Base-by-base conservation (phyloP, 1,139 yeast species). In the Taiozyma sp. region DNA sequence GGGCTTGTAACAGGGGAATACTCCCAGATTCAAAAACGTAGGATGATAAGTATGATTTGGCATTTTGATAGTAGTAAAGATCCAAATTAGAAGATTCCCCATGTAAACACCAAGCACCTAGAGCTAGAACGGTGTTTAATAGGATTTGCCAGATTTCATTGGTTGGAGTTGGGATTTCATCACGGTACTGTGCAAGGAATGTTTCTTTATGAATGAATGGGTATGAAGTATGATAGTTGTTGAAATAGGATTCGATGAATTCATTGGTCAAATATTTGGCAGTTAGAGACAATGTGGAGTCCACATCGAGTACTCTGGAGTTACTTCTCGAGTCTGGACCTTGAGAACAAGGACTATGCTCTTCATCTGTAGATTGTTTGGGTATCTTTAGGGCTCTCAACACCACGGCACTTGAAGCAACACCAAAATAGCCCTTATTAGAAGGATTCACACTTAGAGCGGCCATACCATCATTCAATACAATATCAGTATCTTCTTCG, bases 21-120 rank as follows among this genome's bases (percentile, higher is more conserved):
- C 80, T 79, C 4, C 88, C 88, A 46, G 77, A 69, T 60, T 79
- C 84, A 60, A 76, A 75, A 16, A 75, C 75, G 51, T 65, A 68
- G 24, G 61, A 67, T 42, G 63, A 66, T 43, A 77, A 54, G 49
- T 68, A 66, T 8, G 69, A 63, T 59, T 77, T 76, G 14, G 83
- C 81, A 49, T 76, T 69, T 50, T 74, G 74, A 58, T 80, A 82
- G 54, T 79, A 81, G 42, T 74, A 68, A 43, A 79, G 57, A 60
- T 82, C 86, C 35, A 76, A 68, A 47, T 71, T 72, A 1, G 78
- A 70, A 29, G 71, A 66, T 52, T 80, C 84, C 10, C 80, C 80
- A 56, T 74, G 72, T 32, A 73, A 61, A 60, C 85, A 79, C 84
- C 85, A 81, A 29, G 85, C 76, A 11, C 88, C 88, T 14, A 82